Evolutionary conservation across 208 protist genomes (phyloP).

Genomic region (Entamoeba invadens): DNA sequence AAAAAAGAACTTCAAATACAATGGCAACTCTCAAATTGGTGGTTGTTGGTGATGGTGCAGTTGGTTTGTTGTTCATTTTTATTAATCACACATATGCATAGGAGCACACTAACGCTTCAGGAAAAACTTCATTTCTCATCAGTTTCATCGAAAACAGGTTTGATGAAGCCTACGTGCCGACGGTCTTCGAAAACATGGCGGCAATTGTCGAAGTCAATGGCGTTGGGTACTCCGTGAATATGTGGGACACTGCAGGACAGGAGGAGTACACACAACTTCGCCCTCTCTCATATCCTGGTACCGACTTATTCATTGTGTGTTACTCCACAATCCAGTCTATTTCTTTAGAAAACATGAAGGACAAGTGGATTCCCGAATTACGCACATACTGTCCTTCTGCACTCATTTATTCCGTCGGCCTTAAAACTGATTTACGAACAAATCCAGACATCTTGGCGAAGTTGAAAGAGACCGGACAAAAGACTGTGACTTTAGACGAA

Average conservation of each 20-base stretch:
- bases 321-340: constrained; percentile 45
- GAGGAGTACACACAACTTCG: constrained; percentile 48
- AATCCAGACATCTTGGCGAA: too few relatives aligned
- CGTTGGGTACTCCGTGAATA: background rate
- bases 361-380: constrained; percentile 38
- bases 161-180: constrained; percentile 14
- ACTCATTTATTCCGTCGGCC: constrained; percentile 45
- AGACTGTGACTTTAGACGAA: too few relatives aligned
- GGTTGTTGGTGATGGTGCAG: background rate
- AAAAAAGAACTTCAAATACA: too few relatives aligned
- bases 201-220: constrained; percentile 7
- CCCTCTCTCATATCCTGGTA: constrained; percentile 42
- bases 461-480: too few relatives aligned
- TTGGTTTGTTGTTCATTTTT: too few relatives aligned
- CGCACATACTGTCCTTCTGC: constrained; percentile 7
- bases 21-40: background rate
- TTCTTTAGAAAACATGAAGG: constrained; percentile 53
- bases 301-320: constrained; percentile 55
- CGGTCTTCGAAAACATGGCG: constrained; percentile 36
- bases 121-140: constrained; percentile 20
- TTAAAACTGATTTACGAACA: constrained; percentile 42
- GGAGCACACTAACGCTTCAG: too few relatives aligned
- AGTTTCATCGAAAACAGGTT: constrained; percentile 14
- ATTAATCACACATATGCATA: too few relatives aligned
- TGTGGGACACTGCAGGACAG: constrained; percentile 41